Evolutionary conservation across 495 filamentous ascomycete genomes (phyloP), one percentile per base, ranked within the genome.

Genomic region (Articulospora tetracladia): DNA sequence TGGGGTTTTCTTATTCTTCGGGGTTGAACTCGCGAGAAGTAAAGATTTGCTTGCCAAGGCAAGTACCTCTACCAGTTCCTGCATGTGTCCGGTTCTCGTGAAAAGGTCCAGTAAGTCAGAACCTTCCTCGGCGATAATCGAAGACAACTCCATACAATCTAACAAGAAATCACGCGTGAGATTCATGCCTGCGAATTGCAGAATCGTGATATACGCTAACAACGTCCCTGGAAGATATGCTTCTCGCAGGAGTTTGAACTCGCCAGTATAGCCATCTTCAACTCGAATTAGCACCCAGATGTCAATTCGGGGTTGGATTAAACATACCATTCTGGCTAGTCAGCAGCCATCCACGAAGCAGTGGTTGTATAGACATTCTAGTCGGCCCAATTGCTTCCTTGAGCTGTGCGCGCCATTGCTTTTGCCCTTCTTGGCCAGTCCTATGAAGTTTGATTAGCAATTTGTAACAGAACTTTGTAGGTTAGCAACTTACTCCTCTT

Each of bases 211-310:
- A 70, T 92, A 96, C n/a, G 87, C 87, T 39, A 96, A 78, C 55
- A 96, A 72, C 11, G 88, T 76, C 73, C 94, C 90, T 22, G 93
- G 92, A 28, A 97, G 75, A 72, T 93, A 95, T 3, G 82, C 81
- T 25, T 79, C 78, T 58, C 89, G 84, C 56, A 97, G 84, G 20
- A 80, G 68, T 3, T 59, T 55, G 59, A 79, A 77, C 30, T 78
- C 78, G 19, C 65, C 65, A 51, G 80, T 74, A 55, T 61, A 72
- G 76, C 15, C 55, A 48, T 64, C 65, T 61, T 20, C 52, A 48
- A n/a, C 28, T 17, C 50, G 13, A 15, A n/a, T 60, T 53, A 44
- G 25, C 23, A 19, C 8, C 15, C n/a, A 52, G 28, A 47, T 6
- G 1, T 30, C 2, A 15, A n/a, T 4, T 2, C 13, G 11, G n/a